Conservation (phyloP, 257 asterid genomes). For the Marsdenia floribunda region DNA sequence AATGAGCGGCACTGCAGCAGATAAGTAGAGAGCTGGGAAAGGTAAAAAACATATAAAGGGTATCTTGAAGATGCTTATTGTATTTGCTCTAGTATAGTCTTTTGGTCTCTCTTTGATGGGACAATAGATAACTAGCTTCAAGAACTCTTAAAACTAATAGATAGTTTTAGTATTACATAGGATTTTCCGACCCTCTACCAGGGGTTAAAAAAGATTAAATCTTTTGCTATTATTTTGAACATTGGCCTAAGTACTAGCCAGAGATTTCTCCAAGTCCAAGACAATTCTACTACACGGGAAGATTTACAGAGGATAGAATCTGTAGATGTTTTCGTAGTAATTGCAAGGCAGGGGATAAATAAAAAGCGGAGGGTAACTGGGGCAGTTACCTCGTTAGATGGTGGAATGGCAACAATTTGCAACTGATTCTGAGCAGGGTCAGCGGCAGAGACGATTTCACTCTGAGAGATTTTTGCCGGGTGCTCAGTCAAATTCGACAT, state of each 20-base stretch:
- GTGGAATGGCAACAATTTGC: constrained; percentile 6
- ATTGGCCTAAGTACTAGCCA: not conserved
- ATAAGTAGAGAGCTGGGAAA: not conserved
- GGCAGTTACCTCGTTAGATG: constrained; percentile 1
- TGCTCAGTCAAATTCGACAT: not conserved
- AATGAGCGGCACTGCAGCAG: not conserved
- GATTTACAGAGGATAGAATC: not conserved
- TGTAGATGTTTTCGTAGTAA: not conserved
- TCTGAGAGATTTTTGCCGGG: not conserved
- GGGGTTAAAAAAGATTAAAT: not conserved
- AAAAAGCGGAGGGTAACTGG: not conserved
- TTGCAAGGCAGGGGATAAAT: too few species aligned
- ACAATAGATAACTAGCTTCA: not conserved
- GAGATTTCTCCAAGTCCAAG: not conserved
- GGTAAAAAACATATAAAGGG: too few species aligned
- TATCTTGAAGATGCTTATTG: not conserved
- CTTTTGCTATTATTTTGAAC: not conserved
- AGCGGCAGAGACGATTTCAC: constrained; percentile 1
- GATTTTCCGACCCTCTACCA: not conserved
- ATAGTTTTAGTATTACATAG: not conserved
- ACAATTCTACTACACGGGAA: not conserved
- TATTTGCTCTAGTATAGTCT: not conserved
- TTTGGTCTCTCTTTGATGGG: not conserved
- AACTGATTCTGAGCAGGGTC: constrained; percentile 4
- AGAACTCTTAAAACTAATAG: not conserved